Percentiles rank a stretch among this genome's conserved stretches.
Conservation (phyloP, 2,329 filamentous ascomycete genomes). For the Beauveria caledonica region DNA sequence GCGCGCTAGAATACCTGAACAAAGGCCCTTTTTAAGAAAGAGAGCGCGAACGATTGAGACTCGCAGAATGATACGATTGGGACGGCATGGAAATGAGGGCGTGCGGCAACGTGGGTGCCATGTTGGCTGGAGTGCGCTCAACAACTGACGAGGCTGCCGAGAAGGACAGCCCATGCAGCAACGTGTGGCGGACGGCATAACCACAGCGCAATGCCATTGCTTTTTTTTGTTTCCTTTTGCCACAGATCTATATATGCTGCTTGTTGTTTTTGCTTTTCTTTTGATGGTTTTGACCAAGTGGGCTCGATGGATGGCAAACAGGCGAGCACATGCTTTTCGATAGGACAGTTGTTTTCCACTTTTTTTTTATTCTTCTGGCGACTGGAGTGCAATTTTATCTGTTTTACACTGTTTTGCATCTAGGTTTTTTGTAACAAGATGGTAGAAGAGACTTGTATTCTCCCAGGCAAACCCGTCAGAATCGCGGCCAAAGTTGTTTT, state of each 20-base stretch:
- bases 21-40: background rate
- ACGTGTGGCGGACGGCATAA: background rate
- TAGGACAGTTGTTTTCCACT: constrained; percentile 27
- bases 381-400: constrained; percentile 41
- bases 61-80: background rate
- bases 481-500: background rate
- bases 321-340: constrained; percentile 29
- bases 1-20: background rate
- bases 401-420: constrained; percentile 21
- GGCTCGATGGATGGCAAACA: constrained; percentile 26
- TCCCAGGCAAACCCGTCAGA: background rate
- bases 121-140: background rate
- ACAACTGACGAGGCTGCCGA: background rate
- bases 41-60: background rate
- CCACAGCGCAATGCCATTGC: background rate
- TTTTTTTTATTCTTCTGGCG: constrained; percentile 29
- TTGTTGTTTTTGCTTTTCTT: constrained; percentile 9
- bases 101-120: background rate
- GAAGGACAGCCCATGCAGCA: background rate
- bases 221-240: background rate
- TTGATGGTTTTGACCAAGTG: constrained; percentile 22
- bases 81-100: background rate
- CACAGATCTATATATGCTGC: constrained; percentile 6
- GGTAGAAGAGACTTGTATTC: background rate
- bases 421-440: constrained; percentile 8